Conservation (phyloP, 805 yeast species). For the Yamadazyma paraphyllophila region DNA sequence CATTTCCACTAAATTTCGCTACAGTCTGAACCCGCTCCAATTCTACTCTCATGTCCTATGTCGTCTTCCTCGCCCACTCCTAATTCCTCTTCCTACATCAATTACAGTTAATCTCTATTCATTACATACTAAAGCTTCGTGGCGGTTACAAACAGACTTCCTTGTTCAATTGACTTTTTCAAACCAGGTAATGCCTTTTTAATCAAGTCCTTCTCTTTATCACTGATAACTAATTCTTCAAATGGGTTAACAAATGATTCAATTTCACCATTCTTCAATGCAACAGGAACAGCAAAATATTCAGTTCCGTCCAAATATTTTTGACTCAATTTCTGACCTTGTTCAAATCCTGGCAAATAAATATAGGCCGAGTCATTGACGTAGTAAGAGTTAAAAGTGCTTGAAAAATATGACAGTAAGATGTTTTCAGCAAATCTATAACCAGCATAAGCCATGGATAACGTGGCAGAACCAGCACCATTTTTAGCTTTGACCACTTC, state of each 20-base stretch:
- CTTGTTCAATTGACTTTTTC: conserved; percentile 38
- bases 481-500: conserved; percentile 94
- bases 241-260: conserved; percentile 36
- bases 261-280: conserved; percentile 37
- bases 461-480: conserved; percentile 92
- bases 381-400: conserved; percentile 16
- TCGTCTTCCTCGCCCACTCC: too few species aligned
- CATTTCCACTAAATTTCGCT: too few species aligned
- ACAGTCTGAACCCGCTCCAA: too few species aligned
- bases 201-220: conserved; percentile 32
- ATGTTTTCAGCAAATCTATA: conserved; percentile 67
- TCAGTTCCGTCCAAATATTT: conserved; percentile 37
- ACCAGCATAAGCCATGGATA: conserved; percentile 95
- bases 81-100: too few species aligned
- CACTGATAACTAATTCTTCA: conserved; percentile 26
- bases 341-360: conserved; percentile 52
- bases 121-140: conserved; percentile 28
- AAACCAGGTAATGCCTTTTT: conserved; percentile 40
- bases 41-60: too few species aligned
- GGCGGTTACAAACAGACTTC: conserved; percentile 37
- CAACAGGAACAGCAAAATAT: conserved; percentile 50
- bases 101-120: not conserved
- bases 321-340: conserved; percentile 44
- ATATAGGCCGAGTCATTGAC: conserved; percentile 50
- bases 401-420: conserved; percentile 28